Base-by-base conservation (phyloP, 306 rosid species). In the Trichosanthes cucumerina region DNA sequence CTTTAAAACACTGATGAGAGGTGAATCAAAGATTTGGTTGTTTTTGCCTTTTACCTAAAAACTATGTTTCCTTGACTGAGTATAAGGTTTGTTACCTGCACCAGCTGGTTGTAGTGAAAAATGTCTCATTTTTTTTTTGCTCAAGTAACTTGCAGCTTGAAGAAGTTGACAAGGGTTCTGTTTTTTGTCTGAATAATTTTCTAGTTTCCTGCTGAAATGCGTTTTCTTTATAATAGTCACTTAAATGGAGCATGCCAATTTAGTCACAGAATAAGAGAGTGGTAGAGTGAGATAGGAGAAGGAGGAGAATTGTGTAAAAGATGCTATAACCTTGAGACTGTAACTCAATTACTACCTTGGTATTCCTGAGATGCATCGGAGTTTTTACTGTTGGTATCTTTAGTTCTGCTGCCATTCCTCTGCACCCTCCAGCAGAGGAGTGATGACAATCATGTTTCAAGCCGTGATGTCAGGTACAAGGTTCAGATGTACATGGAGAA, bases 391-490 rank as follows among this genome's bases (percentile, higher is more conserved):
- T 43, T 8, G 0, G 54, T 10, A 43, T 43, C 56, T 70, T 28
- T 70, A 56, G 75, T 38, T 41, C 19, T 26, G 7, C 57, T 23
- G 36, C 9, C 54, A 21, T 44, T 70, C 31, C n/a, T 44, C 38
- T 70, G 76, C 56, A 3, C 15, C 56, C n/a, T 62, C n/a, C 13
- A 71, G 18, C 34, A 15, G 33, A 44, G 21, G 23, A 71, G 76
- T 71, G 10, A 71, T 71, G 58, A 7, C 41, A 71, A 47, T 46
- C 57, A 26, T 28, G 58, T 15, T 46, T 16, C 54, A 71, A 44
- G 39, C 77, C 41, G n/a, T 46, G 77, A 46, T 71, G 24, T 71
- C 57, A 71, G 77, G 57, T 46, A 71, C 58, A 24, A 70, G 23
- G 21, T 70, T 26, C 36, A 16, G 58, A 24, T 14, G 39, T 71